A percentile compares a stretch with the other conserved stretches of the same genome.
Evolutionary conservation across 352 stramenopile species (phyloP).

Genomic region (Phytophthora podocarpi): DNA sequence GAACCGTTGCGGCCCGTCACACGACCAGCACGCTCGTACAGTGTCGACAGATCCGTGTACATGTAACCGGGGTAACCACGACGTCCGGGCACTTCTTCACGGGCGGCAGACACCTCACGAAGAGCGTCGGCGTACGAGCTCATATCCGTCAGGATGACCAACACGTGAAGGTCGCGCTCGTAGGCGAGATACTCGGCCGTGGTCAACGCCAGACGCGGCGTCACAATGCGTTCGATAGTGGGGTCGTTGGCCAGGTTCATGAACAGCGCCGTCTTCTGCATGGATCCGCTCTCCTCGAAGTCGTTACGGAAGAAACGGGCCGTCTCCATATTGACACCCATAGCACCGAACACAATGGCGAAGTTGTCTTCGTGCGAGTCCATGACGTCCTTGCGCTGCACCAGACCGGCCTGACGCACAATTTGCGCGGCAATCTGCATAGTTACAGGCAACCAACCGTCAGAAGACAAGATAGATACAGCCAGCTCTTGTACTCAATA

Average conservation of each 20-base stretch:
- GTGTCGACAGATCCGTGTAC: conserved; percentile 99
- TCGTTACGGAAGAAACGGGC: conserved; percentile 96
- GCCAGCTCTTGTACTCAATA: conserved; percentile 1
- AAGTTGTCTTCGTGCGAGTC: conserved; percentile 99
- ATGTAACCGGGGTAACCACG: conserved; percentile 99
- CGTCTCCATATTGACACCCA: conserved; percentile 99
- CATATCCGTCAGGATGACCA: conserved; percentile 99
- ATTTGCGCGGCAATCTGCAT: conserved; percentile 97
- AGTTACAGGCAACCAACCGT: not conserved
- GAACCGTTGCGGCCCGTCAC: conserved; percentile 97
- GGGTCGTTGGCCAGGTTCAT: conserved; percentile 99
- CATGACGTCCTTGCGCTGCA: conserved; percentile 98
- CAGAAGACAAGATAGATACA: conserved; percentile 3
- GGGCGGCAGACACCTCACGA: conserved; percentile 95
- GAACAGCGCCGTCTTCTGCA: conserved; percentile 99
- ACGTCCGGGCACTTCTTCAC: conserved; percentile 96
- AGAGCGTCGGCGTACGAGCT: conserved; percentile 98
- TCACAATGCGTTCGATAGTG: conserved; percentile 99
- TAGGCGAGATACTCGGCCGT: conserved; percentile 99
- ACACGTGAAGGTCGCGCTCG: conserved; percentile 98
- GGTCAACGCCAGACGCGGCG: conserved; percentile 97
- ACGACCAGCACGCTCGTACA: conserved; percentile 98
- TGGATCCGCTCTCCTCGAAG: conserved; percentile 98
- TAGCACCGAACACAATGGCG: conserved; percentile 99
- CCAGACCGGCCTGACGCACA: conserved; percentile 97